These are phyloP conservation scores for Auriculariales sp. DNA, from an alignment of 768 basidiomycete species.

Conservation along the genomic window DNA sequence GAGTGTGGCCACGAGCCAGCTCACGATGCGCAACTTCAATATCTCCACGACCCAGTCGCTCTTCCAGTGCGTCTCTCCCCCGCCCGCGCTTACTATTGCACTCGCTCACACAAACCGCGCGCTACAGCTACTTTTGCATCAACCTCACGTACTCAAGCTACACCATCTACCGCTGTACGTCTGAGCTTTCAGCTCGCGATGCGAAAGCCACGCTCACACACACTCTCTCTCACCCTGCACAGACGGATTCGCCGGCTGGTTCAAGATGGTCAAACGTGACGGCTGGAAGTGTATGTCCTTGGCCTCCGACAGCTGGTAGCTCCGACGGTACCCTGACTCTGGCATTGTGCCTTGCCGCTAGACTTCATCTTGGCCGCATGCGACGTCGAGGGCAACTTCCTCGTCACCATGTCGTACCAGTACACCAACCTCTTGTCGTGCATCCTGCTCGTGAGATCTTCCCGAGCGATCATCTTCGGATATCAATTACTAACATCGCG, in stretches of 20 bases:
- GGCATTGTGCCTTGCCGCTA: constrained; percentile 16
- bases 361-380: constrained; percentile 65
- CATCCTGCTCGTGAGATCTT: constrained; percentile 45
- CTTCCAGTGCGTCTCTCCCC: constrained; percentile 46
- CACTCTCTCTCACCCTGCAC: background rate
- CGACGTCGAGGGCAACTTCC: constrained; percentile 81
- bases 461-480: background rate
- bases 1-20: constrained; percentile 72
- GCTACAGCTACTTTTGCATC: no score
- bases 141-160: constrained; percentile 72
- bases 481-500: background rate
- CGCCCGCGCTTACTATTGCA: background rate
- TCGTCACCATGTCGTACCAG: constrained; percentile 77
- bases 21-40: constrained; percentile 52
- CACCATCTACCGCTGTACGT: constrained; percentile 75
- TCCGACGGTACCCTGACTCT: background rate
- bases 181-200: background rate
- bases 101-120: constrained; percentile 50
- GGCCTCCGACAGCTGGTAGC: background rate
- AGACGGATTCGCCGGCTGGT: constrained; percentile 83
- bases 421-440: constrained; percentile 80
- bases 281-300: constrained; percentile 70
- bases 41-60: constrained; percentile 72
- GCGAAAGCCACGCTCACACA: background rate
- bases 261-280: constrained; percentile 50